These are phyloP conservation scores for Alternaria atra DNA, from an alignment of 2,329 filamentous ascomycete genomes.

Conservation along the genomic window DNA sequence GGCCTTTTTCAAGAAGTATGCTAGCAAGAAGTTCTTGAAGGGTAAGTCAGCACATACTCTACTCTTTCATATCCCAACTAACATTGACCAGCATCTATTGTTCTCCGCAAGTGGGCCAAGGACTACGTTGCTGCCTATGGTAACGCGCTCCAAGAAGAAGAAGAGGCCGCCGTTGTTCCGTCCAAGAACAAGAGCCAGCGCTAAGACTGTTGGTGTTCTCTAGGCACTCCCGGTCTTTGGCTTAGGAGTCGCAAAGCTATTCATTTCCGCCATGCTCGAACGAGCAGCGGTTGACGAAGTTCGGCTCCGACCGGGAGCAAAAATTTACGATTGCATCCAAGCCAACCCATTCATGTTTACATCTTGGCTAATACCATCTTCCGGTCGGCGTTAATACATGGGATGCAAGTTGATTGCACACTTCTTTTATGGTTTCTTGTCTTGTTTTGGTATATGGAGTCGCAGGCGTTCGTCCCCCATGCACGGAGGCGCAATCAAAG, in stretches of 20 bases:
- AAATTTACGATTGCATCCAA: slow-evolving; percentile 30
- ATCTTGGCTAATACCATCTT: slow-evolving; percentile 44
- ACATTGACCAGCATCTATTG: slow-evolving; percentile 75
- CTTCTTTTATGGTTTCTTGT: slow-evolving; percentile 29
- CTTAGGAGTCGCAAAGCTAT: slow-evolving; percentile 21
- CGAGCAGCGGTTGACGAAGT: slow-evolving; percentile 17
- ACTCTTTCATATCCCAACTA: slow-evolving; percentile 11
- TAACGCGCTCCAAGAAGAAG: slow-evolving; percentile 41
- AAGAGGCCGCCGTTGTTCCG: slow-evolving; percentile 10
- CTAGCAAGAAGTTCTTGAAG: slow-evolving; percentile 99
- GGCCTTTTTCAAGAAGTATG: slow-evolving; percentile 99
- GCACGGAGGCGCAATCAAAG: slow-evolving; percentile 33
- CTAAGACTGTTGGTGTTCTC: slow-evolving; percentile 29
- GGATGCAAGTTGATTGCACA: slow-evolving; percentile 40
- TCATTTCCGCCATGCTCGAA: slow-evolving; percentile 13
- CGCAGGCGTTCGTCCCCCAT: slow-evolving; percentile 35
- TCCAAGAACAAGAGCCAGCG: slow-evolving; percentile 35
- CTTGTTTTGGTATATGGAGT: slow-evolving; percentile 28
- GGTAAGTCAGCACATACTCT: slow-evolving; percentile 65
- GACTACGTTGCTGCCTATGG: slow-evolving; percentile 60
- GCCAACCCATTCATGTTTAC: slow-evolving; percentile 45
- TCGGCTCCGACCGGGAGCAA: slow-evolving; percentile 19
- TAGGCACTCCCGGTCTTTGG: slow-evolving; percentile 29
- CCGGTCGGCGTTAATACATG: slow-evolving; percentile 49
- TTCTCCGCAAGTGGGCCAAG: slow-evolving; percentile 93